Percentiles rank a stretch among this genome's conserved stretches.
Conservation (phyloP, 2,329 filamentous ascomycete species). For the Pseudogymnoascus sp. region DNA sequence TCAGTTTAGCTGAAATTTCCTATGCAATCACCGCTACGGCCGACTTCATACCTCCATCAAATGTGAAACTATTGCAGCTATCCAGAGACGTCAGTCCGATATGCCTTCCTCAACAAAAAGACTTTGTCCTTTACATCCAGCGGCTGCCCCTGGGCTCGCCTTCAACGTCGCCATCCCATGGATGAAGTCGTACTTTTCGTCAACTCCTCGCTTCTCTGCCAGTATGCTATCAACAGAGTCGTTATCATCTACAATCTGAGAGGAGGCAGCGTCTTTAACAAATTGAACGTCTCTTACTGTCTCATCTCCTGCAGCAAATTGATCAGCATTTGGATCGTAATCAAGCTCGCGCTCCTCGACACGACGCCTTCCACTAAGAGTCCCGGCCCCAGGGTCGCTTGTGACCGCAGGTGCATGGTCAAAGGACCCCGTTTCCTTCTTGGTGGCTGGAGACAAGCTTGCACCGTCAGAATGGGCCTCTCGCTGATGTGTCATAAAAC, state of each 20-base stretch:
- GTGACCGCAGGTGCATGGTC: background rate
- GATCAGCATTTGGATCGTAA: background rate
- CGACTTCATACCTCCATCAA: too few relatives aligned
- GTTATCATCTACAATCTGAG: background rate
- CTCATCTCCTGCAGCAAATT: background rate
- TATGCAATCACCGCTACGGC: too few relatives aligned
- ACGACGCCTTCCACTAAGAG: constrained; percentile 32
- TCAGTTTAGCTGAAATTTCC: too few relatives aligned
- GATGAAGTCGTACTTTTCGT: background rate
- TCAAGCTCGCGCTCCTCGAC: background rate
- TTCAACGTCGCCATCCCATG: background rate
- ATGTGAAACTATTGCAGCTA: too few relatives aligned
- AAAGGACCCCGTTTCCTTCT: background rate
- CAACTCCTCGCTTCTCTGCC: background rate
- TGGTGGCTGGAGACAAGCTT: background rate
- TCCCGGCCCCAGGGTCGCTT: too few relatives aligned
- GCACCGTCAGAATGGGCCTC: background rate
- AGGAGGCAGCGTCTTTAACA: background rate
- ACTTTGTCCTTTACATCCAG: too few relatives aligned
- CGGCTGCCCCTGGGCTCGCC: background rate
- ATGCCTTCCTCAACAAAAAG: too few relatives aligned
- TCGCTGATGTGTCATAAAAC: background rate
- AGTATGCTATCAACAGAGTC: background rate
- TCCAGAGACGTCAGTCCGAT: too few relatives aligned
- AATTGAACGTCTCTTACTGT: background rate